These are phyloP conservation scores for Chlorella sorokiniana DNA, from an alignment of 139 green algal genomes.

Conservation along the genomic window DNA sequence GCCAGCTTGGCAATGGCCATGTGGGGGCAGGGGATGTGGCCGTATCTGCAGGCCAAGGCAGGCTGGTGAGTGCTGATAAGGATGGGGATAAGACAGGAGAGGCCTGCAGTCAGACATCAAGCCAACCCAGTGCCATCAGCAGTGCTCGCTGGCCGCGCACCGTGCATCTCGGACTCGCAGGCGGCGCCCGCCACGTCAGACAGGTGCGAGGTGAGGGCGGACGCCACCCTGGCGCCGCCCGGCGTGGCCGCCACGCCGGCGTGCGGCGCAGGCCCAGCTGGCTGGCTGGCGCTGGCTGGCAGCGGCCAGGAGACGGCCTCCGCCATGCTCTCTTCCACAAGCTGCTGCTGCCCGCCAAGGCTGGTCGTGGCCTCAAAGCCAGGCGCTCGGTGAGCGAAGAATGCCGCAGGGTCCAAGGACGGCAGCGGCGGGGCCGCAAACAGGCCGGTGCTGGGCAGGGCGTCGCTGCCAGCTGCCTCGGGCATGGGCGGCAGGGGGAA, in stretches of 20 bases:
- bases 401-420: background rate
- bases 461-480: background rate
- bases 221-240: background rate
- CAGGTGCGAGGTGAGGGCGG: conserved; percentile 38
- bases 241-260: background rate
- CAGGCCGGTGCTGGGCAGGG: background rate
- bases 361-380: background rate
- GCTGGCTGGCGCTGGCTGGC: background rate
- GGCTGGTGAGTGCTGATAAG: background rate
- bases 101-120: background rate
- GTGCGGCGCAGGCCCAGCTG: background rate
- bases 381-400: background rate
- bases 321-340: conserved; percentile 19
- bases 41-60: conserved; percentile 20
- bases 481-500: conserved; percentile 25
- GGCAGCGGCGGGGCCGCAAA: background rate
- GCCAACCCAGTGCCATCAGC: background rate
- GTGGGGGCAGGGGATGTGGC: conserved; percentile 35
- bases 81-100: background rate
- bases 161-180: conserved; percentile 21
- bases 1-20: conserved; percentile 14
- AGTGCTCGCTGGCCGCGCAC: conserved; percentile 5
- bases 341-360: conserved; percentile 12
- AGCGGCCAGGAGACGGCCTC: conserved; percentile 7
- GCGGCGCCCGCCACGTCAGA: conserved; percentile 7